phyloP scores from a whole-genome alignment of 2,329 filamentous ascomycete species.

The Epichloe elymi region DNA sequence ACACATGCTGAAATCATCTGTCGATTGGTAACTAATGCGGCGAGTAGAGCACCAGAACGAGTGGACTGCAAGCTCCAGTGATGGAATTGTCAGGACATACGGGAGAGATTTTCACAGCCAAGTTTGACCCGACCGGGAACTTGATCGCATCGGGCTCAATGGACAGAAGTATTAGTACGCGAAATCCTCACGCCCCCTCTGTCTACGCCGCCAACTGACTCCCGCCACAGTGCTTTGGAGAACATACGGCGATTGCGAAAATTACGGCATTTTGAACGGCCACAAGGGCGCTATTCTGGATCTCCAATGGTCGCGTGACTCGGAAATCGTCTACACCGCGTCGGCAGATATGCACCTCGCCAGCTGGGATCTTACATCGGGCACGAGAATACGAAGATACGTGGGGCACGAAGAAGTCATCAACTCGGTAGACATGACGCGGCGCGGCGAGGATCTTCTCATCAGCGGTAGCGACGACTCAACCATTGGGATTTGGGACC shows the following conservation, averaged over 20 bases:
- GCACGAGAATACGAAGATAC: slow-evolving; percentile 83
- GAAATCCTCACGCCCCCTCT: not conserved
- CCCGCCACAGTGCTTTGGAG: slow-evolving; percentile 66
- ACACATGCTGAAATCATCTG: not conserved
- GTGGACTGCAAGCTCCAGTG: slow-evolving; percentile 73
- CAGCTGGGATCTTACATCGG: slow-evolving; percentile 89
- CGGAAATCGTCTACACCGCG: slow-evolving; percentile 77
- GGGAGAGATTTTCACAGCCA: slow-evolving; percentile 83
- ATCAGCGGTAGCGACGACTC: slow-evolving; percentile 91
- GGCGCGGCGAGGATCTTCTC: slow-evolving; percentile 78
- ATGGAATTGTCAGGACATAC: slow-evolving; percentile 78
- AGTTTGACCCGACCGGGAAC: slow-evolving; percentile 80
- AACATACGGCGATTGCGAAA: slow-evolving; percentile 84
- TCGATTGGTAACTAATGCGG: not conserved
- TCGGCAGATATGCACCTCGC: slow-evolving; percentile 89
- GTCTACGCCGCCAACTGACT: not conserved
- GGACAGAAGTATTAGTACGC: slow-evolving; percentile 76
- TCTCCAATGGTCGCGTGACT: slow-evolving; percentile 93
- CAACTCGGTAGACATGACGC: slow-evolving; percentile 80
- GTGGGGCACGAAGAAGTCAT: slow-evolving; percentile 92
- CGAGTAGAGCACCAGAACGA: slow-evolving; percentile 60
- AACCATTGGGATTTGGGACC: slow-evolving; percentile 91
- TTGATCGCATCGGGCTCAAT: slow-evolving; percentile 90
- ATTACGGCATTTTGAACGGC: slow-evolving; percentile 78
- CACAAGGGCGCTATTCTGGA: slow-evolving; percentile 88